A percentile compares a stretch with the other conserved stretches of the same genome.
Conservation (phyloP, 2,329 filamentous ascomycete species). For the Aspergillus chevalieri region DNA sequence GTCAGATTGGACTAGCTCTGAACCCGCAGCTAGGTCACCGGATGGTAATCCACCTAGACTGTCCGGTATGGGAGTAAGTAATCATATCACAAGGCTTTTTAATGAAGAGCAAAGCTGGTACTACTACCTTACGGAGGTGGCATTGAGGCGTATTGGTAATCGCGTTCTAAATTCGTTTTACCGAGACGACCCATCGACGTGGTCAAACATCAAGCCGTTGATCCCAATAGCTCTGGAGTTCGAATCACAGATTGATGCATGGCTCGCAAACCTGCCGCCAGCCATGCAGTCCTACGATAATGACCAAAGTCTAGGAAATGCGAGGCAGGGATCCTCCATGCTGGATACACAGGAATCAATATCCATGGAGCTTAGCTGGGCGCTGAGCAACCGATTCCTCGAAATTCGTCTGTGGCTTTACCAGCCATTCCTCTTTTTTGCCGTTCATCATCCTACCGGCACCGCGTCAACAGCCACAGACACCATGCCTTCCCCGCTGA, state of each 20-base stretch:
- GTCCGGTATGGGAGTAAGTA: not conserved
- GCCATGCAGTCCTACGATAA: slow-evolving; percentile 20
- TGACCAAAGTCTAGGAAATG: not conserved
- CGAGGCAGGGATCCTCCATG: not conserved
- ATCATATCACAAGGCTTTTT: slow-evolving; percentile 9
- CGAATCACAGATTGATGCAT: slow-evolving; percentile 20
- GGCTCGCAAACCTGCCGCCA: slow-evolving; percentile 22
- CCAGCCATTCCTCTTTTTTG: slow-evolving; percentile 25
- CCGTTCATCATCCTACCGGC: slow-evolving; percentile 13
- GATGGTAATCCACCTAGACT: not conserved
- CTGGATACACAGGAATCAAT: slow-evolving; percentile 5
- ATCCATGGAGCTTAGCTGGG: slow-evolving; percentile 23
- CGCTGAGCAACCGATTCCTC: slow-evolving; percentile 19
- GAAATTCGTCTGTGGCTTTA: slow-evolving; percentile 26
- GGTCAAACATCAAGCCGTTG: slow-evolving; percentile 19
- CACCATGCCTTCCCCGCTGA: not conserved
- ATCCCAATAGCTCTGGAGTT: slow-evolving; percentile 23
- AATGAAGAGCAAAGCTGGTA: slow-evolving; percentile 38
- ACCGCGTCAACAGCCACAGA: not conserved
- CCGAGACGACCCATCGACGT: slow-evolving; percentile 10
- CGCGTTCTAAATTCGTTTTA: slow-evolving; percentile 34
- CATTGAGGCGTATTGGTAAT: slow-evolving; percentile 38
- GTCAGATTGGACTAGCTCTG: not conserved
- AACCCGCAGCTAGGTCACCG: not conserved
- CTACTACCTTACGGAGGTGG: slow-evolving; percentile 42